A percentile compares a stretch with the other conserved stretches of the same genome.
These are phyloP conservation scores for Helicosporidium sp. DNA, from an alignment of 139 green algal species.

Conservation along the genomic window DNA sequence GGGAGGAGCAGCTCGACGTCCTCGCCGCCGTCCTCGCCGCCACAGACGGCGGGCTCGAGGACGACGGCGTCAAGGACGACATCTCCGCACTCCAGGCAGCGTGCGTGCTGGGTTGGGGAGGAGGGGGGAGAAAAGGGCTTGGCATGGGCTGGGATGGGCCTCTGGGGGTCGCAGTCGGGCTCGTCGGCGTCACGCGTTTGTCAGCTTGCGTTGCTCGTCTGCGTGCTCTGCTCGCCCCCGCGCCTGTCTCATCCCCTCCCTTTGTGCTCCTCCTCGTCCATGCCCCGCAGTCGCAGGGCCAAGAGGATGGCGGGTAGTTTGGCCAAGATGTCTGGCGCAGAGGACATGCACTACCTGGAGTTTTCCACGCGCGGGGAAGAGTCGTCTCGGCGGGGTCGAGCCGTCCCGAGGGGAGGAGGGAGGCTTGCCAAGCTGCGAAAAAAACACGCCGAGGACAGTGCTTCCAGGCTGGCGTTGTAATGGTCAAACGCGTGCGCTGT, in stretches of 20 bases:
- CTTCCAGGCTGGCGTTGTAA: too few species aligned
- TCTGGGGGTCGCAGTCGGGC: too few species aligned
- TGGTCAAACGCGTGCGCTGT: too few species aligned
- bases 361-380: constrained; percentile 17
- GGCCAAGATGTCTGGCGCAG: constrained; percentile 47
- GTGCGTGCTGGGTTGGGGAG: constrained; percentile 1
- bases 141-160: not conserved
- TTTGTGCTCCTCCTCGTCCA: not conserved
- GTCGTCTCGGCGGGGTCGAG: not conserved
- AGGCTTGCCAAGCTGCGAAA: constrained; percentile 9
- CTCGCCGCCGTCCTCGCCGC: constrained; percentile 41
- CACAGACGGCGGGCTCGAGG: constrained; percentile 39
- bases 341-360: constrained; percentile 55
- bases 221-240: constrained; percentile 1
- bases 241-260: constrained; percentile 1
- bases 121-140: constrained; percentile 1
- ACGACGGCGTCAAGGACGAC: constrained; percentile 37
- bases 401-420: not conserved
- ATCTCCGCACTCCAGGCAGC: too few species aligned
- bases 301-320: constrained; percentile 41
- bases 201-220: too few species aligned
- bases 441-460: not conserved
- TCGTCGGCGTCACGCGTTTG: too few species aligned
- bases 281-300: constrained; percentile 1
- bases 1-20: constrained; percentile 52